Evolutionary conservation across 495 filamentous ascomycete species (phyloP).

Genomic region (Glarea lozoyensis): DNA sequence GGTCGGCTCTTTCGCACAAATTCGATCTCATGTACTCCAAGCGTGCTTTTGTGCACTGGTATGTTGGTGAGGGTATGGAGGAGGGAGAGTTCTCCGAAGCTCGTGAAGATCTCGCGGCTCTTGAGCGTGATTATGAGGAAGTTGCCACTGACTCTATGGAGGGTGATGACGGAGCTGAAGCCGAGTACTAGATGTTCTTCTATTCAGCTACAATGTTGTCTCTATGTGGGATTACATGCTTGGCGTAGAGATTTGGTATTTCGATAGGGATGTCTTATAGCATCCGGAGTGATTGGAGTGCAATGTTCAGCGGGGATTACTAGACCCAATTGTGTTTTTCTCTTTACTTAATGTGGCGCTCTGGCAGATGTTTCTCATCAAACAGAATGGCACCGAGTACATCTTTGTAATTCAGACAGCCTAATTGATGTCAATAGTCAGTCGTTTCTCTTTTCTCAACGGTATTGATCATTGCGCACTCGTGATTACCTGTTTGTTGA

Average conservation of each 20-base stretch:
- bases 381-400: background rate
- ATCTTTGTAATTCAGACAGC: background rate
- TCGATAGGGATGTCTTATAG: constrained; percentile 18
- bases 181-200: constrained; percentile 71
- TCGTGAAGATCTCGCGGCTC: constrained; percentile 92
- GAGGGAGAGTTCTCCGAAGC: constrained; percentile 99
- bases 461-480: too few species aligned
- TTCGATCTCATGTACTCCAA: constrained; percentile 99
- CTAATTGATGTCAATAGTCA: too few species aligned
- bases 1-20: constrained; percentile 94
- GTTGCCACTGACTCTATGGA: constrained; percentile 93
- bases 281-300: constrained; percentile 15
- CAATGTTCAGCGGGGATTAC: constrained; percentile 17
- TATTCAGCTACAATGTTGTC: constrained; percentile 11
- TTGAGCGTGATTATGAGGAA: constrained; percentile 99
- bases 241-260: constrained; percentile 20
- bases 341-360: background rate
- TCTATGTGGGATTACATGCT: constrained; percentile 21
- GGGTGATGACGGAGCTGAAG: constrained; percentile 79
- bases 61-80: constrained; percentile 99
- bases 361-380: background rate
- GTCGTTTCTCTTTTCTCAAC: too few species aligned
- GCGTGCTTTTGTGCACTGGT: constrained; percentile 99
- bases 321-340: constrained; percentile 16
- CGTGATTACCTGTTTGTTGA: too few species aligned